Evolutionary conservation across 371 early-diverging fungal genomes (phyloP).

Genomic region (Mucor piriformis): DNA sequence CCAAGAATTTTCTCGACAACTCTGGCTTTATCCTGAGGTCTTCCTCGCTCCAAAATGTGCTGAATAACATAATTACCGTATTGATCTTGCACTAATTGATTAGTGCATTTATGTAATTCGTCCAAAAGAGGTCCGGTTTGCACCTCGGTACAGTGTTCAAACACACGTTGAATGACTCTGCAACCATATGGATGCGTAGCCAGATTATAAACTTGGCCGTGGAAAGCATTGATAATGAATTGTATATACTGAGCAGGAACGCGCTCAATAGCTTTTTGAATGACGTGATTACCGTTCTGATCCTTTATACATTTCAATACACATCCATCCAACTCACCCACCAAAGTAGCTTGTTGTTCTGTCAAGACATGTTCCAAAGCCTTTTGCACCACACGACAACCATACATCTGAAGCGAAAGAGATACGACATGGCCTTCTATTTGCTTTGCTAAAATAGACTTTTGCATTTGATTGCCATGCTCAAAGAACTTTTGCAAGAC

Average conservation of each 20-base stretch:
- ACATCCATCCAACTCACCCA: slow-evolving; percentile 91
- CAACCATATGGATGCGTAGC: slow-evolving; percentile 99
- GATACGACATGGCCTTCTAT: slow-evolving; percentile 96
- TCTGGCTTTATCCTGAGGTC: slow-evolving; percentile 77
- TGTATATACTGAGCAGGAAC: slow-evolving; percentile 89
- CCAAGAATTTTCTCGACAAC: slow-evolving; percentile 91
- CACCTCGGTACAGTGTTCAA: slow-evolving; percentile 93
- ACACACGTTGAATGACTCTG: slow-evolving; percentile 99
- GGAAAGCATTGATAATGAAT: slow-evolving; percentile 97
- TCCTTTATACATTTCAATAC: slow-evolving; percentile 98
- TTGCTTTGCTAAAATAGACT: slow-evolving; percentile 80
- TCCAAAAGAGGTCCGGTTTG: slow-evolving; percentile 79
- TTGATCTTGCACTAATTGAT: slow-evolving; percentile 96
- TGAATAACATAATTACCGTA: slow-evolving; percentile 99
- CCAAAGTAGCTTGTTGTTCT: slow-evolving; percentile 88
- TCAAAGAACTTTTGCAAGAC: slow-evolving; percentile 99
- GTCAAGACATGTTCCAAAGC: slow-evolving; percentile 91
- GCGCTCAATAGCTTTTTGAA: slow-evolving; percentile 99
- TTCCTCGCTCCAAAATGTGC: slow-evolving; percentile 96
- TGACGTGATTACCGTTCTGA: slow-evolving; percentile 99
- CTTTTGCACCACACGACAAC: slow-evolving; percentile 99
- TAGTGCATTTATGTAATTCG: slow-evolving; percentile 89
- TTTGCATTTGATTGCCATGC: slow-evolving; percentile 88
- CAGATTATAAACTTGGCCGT: slow-evolving; percentile 92
- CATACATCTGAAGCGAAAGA: slow-evolving; percentile 98